These are phyloP conservation scores for Boletus huronensis DNA, from an alignment of 768 basidiomycete genomes.

Conservation along the genomic window DNA sequence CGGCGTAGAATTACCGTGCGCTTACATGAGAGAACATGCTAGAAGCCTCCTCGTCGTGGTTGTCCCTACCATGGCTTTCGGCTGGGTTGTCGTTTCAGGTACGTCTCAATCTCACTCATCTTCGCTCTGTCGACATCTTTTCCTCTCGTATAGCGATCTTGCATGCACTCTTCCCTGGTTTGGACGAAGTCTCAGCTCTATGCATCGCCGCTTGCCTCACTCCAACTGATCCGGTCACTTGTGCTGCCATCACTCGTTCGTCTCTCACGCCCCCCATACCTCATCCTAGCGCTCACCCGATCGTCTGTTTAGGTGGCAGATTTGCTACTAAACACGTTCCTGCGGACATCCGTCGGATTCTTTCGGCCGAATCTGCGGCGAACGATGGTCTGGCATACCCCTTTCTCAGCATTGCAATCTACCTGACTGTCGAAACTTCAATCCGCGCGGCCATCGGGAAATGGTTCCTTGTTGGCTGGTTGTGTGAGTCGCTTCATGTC, in stretches of 20 bases:
- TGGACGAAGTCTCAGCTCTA: slow-evolving; percentile 72
- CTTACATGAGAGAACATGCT: slow-evolving; percentile 79
- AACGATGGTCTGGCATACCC: slow-evolving; percentile 97
- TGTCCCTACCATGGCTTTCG: slow-evolving; percentile 80
- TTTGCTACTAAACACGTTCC: slow-evolving; percentile 72
- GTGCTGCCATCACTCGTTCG: slow-evolving; percentile 73
- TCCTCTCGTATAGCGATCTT: slow-evolving; percentile 52
- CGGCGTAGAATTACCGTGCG: slow-evolving; percentile 86
- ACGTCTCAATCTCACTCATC: slow-evolving; percentile 15
- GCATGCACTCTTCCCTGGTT: slow-evolving; percentile 63
- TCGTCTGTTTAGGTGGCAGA: slow-evolving; percentile 51
- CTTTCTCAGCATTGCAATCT: slow-evolving; percentile 83
- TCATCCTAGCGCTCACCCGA: not conserved
- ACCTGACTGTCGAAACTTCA: slow-evolving; percentile 71
- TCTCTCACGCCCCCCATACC: not conserved
- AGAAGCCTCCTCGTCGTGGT: slow-evolving; percentile 68
- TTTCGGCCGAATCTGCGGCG: slow-evolving; percentile 87
- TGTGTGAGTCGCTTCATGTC: slow-evolving; percentile 41
- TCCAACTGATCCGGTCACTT: slow-evolving; percentile 93
- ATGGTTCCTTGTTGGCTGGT: slow-evolving; percentile 85
- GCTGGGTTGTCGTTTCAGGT: slow-evolving; percentile 78
- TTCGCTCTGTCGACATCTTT: not conserved
- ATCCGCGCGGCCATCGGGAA: slow-evolving; percentile 63
- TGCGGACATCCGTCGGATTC: slow-evolving; percentile 68
- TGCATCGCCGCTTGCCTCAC: slow-evolving; percentile 89